Conservation (phyloP, 257 asterid genomes). For the Lycium barbarum region DNA sequence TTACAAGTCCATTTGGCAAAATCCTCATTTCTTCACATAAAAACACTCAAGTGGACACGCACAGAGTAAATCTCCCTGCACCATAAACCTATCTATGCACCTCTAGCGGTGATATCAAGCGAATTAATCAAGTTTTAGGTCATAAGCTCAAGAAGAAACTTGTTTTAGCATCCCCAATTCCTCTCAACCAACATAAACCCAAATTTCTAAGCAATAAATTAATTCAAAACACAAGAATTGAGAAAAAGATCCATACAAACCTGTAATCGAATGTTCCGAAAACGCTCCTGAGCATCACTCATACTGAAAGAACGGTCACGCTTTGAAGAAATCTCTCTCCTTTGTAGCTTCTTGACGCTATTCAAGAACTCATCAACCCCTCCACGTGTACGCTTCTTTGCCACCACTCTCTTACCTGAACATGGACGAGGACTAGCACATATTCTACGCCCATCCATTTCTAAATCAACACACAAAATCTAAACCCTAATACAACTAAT, state of each 20-base stretch:
- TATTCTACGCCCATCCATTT: slow-evolving; percentile 91
- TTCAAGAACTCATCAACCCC: slow-evolving; percentile 83
- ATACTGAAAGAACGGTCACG: slow-evolving; percentile 85
- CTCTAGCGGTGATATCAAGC: background rate
- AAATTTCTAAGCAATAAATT: background rate
- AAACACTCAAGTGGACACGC: background rate
- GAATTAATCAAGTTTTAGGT: background rate
- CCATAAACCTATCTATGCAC: background rate
- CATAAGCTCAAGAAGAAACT: slow-evolving; percentile 9
- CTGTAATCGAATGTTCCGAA: slow-evolving; percentile 91
- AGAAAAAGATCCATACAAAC: slow-evolving; percentile 41
- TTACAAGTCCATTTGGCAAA: slow-evolving; percentile 8
- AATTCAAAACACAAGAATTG: background rate
- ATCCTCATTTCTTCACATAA: slow-evolving; percentile 21
- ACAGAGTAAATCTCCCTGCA: background rate
- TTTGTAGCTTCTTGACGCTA: slow-evolving; percentile 93
- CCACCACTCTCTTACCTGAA: slow-evolving; percentile 89
- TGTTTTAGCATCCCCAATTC: background rate
- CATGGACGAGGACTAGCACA: slow-evolving; percentile 96
- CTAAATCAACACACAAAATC: slow-evolving; percentile 30
- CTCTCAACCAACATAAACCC: slow-evolving; percentile 10
- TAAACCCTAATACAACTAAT: slow-evolving; percentile 30
- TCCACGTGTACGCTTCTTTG: slow-evolving; percentile 90
- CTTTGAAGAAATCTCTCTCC: slow-evolving; percentile 92
- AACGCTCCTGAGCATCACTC: slow-evolving; percentile 95